These are phyloP conservation scores for Acer yangbiense DNA, from an alignment of 345 rosid species.

Conservation along the genomic window DNA sequence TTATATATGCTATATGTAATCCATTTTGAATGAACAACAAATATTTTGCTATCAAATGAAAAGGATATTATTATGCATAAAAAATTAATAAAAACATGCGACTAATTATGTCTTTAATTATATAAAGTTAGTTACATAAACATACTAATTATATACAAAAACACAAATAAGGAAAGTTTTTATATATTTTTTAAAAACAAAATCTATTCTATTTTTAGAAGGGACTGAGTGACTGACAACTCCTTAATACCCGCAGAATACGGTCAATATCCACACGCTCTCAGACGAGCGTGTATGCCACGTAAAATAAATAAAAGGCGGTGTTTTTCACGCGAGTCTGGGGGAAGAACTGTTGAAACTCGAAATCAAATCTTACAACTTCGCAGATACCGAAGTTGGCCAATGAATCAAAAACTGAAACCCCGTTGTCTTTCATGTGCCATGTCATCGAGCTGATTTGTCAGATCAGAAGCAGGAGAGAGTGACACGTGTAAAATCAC, in stretches of 20 bases:
- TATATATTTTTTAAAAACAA: neutral
- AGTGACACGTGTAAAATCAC: conserved; percentile 31
- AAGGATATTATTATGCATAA: neutral
- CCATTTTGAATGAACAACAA: neutral
- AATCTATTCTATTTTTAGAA: conserved; percentile 5
- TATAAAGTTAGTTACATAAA: neutral
- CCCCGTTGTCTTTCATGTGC: conserved; percentile 22
- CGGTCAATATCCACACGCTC: neutral
- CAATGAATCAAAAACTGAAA: neutral
- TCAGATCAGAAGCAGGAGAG: conserved; percentile 1
- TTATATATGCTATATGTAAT: too few species aligned
- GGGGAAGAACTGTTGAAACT: neutral
- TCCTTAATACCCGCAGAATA: neutral
- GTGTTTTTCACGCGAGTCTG: neutral
- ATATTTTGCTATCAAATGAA: neutral
- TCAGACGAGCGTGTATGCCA: accelerated
- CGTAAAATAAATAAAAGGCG: neutral
- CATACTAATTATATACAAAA: neutral
- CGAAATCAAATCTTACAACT: conserved; percentile 11
- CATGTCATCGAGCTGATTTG: conserved; percentile 27
- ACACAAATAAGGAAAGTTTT: neutral
- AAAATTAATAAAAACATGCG: too few species aligned
- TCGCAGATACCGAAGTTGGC: conserved; percentile 18
- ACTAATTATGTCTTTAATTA: neutral
- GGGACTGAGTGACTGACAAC: conserved; percentile 12